Evolutionary conservation across 768 basidiomycete species (phyloP), one percentile per base, ranked within the genome.

Genomic region (Lepiota brunneoincarnata): DNA sequence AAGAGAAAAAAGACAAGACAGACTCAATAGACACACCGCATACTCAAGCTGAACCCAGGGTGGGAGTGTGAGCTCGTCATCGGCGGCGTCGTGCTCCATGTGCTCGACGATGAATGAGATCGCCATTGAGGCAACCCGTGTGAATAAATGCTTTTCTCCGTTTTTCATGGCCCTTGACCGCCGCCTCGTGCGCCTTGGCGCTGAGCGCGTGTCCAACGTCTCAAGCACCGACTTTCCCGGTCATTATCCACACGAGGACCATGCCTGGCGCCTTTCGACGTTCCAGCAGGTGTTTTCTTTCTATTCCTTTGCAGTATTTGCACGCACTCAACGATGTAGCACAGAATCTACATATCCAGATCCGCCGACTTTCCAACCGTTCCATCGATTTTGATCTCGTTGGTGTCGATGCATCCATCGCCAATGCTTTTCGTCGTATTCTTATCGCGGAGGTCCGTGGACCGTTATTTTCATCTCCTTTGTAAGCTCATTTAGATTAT

Each of bases 11-110:
- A 34, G 46, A 20, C 24, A 17, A n/a, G 45, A 31, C 36, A 20
- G 18, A 15, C 43, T 38, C 40, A 55, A 72, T 79, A 56, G 54
- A 90, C 31, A 31, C 11, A 31, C 92, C 63, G 79, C 77, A 66
- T 95, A 98, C 77, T 98, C 96, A 43, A 98, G 81, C 61, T 88
- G 82, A 28, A 98, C 95, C 96, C 96, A 98, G 12, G 82, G 83
- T 18, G 90, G 90, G 38, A 92, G 80, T 2, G 87, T 77, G 59
- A 31, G 7, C 79, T 82, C 1, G 83, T 75, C 0, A 80, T 80
- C 12, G 80, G 75, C 56, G 94, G 31, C 94, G 65, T 98, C 95
- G 46, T 94, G 92, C 66, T 98, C 95, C 89, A 98, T 93, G 65
- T 95, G 93, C 59, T 95, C 84, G 46, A 86, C 84, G 47, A 81